These are phyloP conservation scores for Nepenthes gracilis DNA, from an alignment of 148 eudicot species.

Conservation along the genomic window DNA sequence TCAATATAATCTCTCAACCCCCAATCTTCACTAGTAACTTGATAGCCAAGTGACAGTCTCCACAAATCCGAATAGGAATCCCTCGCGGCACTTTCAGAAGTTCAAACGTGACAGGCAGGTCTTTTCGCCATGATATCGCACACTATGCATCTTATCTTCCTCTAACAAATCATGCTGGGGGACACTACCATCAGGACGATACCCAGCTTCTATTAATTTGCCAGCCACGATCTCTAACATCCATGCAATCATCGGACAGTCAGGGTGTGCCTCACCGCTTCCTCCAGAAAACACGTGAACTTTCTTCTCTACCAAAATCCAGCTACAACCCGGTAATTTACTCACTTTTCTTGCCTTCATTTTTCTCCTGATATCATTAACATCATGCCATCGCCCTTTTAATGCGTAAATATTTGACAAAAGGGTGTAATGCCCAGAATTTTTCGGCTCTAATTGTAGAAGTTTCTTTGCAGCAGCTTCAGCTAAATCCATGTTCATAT, in stretches of 20 bases:
- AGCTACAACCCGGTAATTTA: slow-evolving; percentile 45
- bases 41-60: slow-evolving; percentile 42
- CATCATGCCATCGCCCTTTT: slow-evolving; percentile 35
- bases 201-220: slow-evolving; percentile 35
- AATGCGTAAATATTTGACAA: slow-evolving; percentile 42
- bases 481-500: slow-evolving; percentile 36
- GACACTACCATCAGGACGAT: slow-evolving; percentile 31
- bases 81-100: slow-evolving; percentile 26
- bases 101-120: slow-evolving; percentile 38
- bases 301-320: slow-evolving; percentile 44
- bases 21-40: slow-evolving; percentile 34
- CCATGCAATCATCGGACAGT: slow-evolving; percentile 15
- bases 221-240: slow-evolving; percentile 24
- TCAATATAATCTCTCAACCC: slow-evolving; percentile 28
- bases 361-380: slow-evolving; percentile 20
- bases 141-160: slow-evolving; percentile 31
- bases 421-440: slow-evolving; percentile 33
- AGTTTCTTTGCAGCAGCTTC: slow-evolving; percentile 36
- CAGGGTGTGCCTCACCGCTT: slow-evolving; percentile 31
- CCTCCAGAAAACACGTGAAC: slow-evolving; percentile 38
- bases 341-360: slow-evolving; percentile 29
- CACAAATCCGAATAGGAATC: slow-evolving; percentile 38
- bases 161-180: slow-evolving; percentile 37
- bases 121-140: slow-evolving; percentile 39
- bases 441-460: slow-evolving; percentile 25